Base-by-base conservation (phyloP, 495 filamentous ascomycete genomes). In the Trichoderma asperelloides region DNA sequence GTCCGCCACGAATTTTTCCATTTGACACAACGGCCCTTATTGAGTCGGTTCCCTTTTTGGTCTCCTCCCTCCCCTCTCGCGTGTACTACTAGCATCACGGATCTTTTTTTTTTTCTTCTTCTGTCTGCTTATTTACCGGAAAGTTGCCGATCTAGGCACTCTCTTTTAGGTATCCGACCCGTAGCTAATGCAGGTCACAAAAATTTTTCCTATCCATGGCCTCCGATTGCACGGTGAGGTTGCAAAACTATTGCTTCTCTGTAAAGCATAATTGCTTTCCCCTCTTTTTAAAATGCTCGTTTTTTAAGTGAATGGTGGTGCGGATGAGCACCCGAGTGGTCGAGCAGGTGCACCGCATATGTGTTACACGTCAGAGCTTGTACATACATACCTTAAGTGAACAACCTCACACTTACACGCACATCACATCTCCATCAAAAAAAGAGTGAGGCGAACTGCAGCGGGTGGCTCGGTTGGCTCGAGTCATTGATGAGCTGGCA, bases 401-500 rank as follows among this genome's bases (percentile, higher is more conserved):
- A n/a, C n/a, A n/a, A n/a, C n/a, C n/a, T n/a, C n/a, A 37, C 33
- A 37, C 33, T 12, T 57, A 57, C 49, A 57, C 5, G 23, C n/a
- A 27, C 8, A 30, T 2, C 11, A 60, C 43, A 47, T 47, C 15
- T 30, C 3, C 30, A 30, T 3, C 51, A 15, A 11, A 21, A 18
- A 2, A 18, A 30, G 13, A 21, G 43, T 47, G 43, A 60, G 55
- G 0, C 55, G 55, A 60, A 25, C 27, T 60, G 55, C 55, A 60
- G 55, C 55, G 47, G 47, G 21, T 11, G 23, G 47, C 9, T 51
- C n/a, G 47, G 47, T 21, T 13, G 27, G 55, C 25, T 60, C 27
- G 55, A 60, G 55, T 60, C 55, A 60, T 27, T 60, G 55, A 60
- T 60, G 55, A 60, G 55, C 15, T 60, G 55, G 55, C 55, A 60